Base-by-base conservation (phyloP, 176 grass and related monocot species). In the Eremochloa ophiuroides region DNA sequence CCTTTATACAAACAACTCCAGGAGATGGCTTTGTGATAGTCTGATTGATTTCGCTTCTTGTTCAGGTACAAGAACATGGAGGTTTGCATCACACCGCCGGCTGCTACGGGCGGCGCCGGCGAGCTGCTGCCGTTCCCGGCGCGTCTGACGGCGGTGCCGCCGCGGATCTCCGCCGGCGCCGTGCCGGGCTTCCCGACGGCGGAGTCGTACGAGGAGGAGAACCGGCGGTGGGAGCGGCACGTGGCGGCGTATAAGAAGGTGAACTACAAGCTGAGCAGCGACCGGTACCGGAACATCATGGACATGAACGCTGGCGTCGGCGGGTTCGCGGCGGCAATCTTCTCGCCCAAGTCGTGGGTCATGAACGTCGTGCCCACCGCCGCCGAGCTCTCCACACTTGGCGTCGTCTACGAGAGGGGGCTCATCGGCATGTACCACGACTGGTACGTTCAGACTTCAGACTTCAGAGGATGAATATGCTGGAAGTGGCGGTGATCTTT, bases 261-360 rank as follows among this genome's bases (percentile, higher is more conserved):
- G 23, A 98, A 93, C 83, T 46, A 81, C 63, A 89, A 73, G 79
- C 88, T 98, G 0, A 82, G 64, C 55, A 77, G 62, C 1, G 88
- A 82, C 6, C 64, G 93, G 75, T 98, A 95, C 63, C 82, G 92
- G 62, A 95, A 95, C 74, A 82, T 98, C 71, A 84, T 98, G 93
- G 96, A 98, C 84, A 95, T 98, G 96, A 95, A 95, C 65, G 90
- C 96, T 22, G 96, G 96, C 69, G 79, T 98, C n/a, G 96, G 96
- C 8, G 83, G 88, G 31, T 98, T 98, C 70, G 95, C 95, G 0
- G 88, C 90, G 0, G 86, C 92, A 1, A 79, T 98, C 17, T 94
- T 93, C 66, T 93, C 92, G 3, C 78, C 90, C 30, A 93, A 88
- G 76, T 80, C 94, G 20, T 95, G 93, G 96, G 93, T 95, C 42